These are phyloP conservation scores for Morella rubra DNA, from an alignment of 306 rosid species.

Conservation along the genomic window DNA sequence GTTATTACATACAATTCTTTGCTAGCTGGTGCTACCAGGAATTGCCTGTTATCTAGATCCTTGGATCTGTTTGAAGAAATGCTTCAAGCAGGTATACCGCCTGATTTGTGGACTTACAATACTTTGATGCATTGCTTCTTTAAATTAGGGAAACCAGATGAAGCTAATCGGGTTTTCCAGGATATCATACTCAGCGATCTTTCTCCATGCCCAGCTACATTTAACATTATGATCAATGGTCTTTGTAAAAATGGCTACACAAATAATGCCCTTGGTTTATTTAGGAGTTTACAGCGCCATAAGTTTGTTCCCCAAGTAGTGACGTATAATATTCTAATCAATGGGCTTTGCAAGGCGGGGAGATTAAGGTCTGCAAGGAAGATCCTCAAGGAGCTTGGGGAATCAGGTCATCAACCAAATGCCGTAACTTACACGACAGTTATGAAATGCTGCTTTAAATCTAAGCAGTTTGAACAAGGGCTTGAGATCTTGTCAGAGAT, in stretches of 20 bases:
- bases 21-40: constrained; percentile 52
- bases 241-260: constrained; percentile 61
- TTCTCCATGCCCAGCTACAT: constrained; percentile 41
- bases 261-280: constrained; percentile 56
- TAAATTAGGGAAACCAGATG: constrained; percentile 67
- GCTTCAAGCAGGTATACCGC: constrained; percentile 50
- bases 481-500: constrained; percentile 63
- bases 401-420: constrained; percentile 51
- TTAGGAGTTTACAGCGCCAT: constrained; percentile 52
- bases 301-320: constrained; percentile 62
- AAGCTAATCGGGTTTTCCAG: constrained; percentile 56
- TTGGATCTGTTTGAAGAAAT: constrained; percentile 69
- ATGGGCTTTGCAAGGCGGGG: constrained; percentile 67
- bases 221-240: constrained; percentile 70
- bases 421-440: constrained; percentile 67
- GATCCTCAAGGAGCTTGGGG: constrained; percentile 54
- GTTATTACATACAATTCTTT: constrained; percentile 71
- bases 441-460: constrained; percentile 63
- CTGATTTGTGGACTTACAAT: constrained; percentile 73
- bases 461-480: constrained; percentile 48
- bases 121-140: constrained; percentile 71
- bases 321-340: constrained; percentile 67
- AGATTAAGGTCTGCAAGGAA: constrained; percentile 46
- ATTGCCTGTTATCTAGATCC: constrained; percentile 34
- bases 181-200: constrained; percentile 39